Percentiles rank a stretch among this genome's conserved stretches.
These are phyloP conservation scores for Fragilariopsis cylindrus DNA, from an alignment of 108 stramenopile species.

Conservation along the genomic window DNA sequence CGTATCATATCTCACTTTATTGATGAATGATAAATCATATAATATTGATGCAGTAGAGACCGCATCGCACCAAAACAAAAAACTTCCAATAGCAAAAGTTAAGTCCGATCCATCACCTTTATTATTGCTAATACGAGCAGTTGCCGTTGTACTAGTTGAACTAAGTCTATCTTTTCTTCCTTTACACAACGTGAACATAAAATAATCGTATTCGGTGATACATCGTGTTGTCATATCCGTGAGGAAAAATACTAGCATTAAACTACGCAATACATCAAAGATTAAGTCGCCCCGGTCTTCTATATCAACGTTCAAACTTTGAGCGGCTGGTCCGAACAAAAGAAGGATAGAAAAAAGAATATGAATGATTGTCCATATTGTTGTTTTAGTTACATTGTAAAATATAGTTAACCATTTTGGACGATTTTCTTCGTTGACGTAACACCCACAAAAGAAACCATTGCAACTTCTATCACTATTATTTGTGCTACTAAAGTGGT, in stretches of 20 bases:
- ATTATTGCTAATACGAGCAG: too few species aligned
- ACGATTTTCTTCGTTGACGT: not conserved
- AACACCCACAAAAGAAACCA: conserved; percentile 8
- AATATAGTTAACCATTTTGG: not conserved
- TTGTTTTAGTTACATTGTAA: not conserved
- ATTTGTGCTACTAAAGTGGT: too few species aligned
- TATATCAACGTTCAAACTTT: conserved; percentile 33
- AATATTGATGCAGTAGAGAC: conserved; percentile 56
- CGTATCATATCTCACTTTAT: conserved; percentile 17
- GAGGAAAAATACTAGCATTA: conserved; percentile 44
- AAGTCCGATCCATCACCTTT: not conserved
- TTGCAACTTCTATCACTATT: not conserved
- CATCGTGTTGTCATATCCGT: conserved; percentile 53
- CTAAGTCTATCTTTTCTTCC: not conserved
- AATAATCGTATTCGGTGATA: conserved; percentile 56
- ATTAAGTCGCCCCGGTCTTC: conserved; percentile 26
- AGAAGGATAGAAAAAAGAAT: conserved; percentile 43
- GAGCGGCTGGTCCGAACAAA: conserved; percentile 65
- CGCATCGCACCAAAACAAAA: conserved; percentile 79
- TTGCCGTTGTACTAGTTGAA: not conserved
- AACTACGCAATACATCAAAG: conserved; percentile 48
- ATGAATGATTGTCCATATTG: conserved; percentile 34
- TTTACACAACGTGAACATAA: conserved; percentile 29
- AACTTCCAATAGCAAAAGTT: conserved; percentile 41
- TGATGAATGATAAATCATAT: conserved; percentile 60